These are phyloP conservation scores for Chytriomyces hyalinus DNA, from an alignment of 192 early-diverging fungal genomes.

Conservation along the genomic window DNA sequence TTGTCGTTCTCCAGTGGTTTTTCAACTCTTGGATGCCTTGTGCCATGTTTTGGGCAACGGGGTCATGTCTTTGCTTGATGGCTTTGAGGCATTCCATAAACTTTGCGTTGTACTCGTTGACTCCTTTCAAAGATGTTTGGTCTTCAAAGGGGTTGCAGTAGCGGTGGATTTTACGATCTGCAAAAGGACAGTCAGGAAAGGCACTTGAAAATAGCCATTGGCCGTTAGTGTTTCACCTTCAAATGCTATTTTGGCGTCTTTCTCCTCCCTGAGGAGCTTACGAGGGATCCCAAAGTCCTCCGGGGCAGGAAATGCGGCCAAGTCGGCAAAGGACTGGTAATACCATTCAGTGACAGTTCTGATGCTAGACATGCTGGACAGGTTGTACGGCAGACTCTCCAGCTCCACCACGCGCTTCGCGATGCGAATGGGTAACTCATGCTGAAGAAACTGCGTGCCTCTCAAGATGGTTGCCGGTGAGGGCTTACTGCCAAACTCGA, in stretches of 20 bases:
- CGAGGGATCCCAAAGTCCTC: conserved; percentile 51
- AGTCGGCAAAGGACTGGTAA: conserved; percentile 84
- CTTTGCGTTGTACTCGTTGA: conserved; percentile 76
- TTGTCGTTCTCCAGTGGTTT: conserved; percentile 26
- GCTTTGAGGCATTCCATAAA: conserved; percentile 89
- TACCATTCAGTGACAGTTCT: conserved; percentile 94
- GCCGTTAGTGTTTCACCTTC: not conserved
- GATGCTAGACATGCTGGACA: conserved; percentile 90
- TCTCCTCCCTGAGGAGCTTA: not conserved
- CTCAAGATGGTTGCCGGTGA: conserved; percentile 44
- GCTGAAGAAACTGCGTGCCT: conserved; percentile 57
- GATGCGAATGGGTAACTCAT: conserved; percentile 89
- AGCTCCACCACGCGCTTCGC: conserved; percentile 96
- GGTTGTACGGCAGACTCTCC: conserved; percentile 82
- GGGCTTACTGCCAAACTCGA: conserved; percentile 76
- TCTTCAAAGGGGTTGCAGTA: too few relatives aligned
- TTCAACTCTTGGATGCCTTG: conserved; percentile 95
- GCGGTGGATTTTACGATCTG: too few relatives aligned
- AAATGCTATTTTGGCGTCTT: conserved; percentile 9
- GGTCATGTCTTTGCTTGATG: conserved; percentile 92
- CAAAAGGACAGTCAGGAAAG: too few relatives aligned
- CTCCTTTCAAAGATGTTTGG: conserved; percentile 30
- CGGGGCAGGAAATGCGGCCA: conserved; percentile 62
- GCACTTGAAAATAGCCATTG: too few relatives aligned
- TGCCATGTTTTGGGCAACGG: conserved; percentile 77